A percentile compares a stretch with the other conserved stretches of the same genome.
Evolutionary conservation across 2,329 filamentous ascomycete species (phyloP).

Genomic region (Fusarium hostae): DNA sequence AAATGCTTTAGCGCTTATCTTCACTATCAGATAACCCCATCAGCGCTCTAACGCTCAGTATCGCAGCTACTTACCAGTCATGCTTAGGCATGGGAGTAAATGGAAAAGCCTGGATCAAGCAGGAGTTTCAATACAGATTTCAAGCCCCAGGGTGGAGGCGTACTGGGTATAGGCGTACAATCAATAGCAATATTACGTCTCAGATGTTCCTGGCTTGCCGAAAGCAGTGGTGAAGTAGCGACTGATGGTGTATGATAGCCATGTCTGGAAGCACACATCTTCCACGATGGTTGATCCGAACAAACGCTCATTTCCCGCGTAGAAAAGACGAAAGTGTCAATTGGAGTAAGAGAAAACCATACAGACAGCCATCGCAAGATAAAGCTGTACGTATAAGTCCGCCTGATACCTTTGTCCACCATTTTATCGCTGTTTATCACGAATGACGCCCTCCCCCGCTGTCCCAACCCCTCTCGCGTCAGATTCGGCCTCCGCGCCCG

Average conservation of each 20-base stretch:
- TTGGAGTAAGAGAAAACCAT: not conserved
- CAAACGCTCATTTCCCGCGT: not conserved
- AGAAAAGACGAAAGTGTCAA: not conserved
- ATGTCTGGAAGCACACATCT: not conserved
- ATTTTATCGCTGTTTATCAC: not conserved
- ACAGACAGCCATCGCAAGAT: not conserved
- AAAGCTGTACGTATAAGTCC: accelerated
- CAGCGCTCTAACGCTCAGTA: not conserved
- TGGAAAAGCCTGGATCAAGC: accelerated
- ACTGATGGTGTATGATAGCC: not conserved
- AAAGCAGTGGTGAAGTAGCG: not conserved
- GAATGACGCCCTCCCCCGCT: slow-evolving; percentile 12
- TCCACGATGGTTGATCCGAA: not conserved
- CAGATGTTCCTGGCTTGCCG: accelerated
- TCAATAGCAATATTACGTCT: accelerated
- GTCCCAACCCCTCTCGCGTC: slow-evolving; percentile 11
- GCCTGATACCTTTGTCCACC: not conserved
- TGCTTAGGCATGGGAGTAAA: too few relatives aligned
- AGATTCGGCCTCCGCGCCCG: slow-evolving; percentile 36
- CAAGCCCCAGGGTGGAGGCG: accelerated
- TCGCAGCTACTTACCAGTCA: not conserved
- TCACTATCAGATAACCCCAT: not conserved
- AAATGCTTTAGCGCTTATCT: slow-evolving; percentile 4
- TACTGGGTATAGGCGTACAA: accelerated
- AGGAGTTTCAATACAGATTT: accelerated